These are phyloP conservation scores for Kodamaea plutei DNA, from an alignment of 1,139 yeast genomes.

Conservation along the genomic window DNA sequence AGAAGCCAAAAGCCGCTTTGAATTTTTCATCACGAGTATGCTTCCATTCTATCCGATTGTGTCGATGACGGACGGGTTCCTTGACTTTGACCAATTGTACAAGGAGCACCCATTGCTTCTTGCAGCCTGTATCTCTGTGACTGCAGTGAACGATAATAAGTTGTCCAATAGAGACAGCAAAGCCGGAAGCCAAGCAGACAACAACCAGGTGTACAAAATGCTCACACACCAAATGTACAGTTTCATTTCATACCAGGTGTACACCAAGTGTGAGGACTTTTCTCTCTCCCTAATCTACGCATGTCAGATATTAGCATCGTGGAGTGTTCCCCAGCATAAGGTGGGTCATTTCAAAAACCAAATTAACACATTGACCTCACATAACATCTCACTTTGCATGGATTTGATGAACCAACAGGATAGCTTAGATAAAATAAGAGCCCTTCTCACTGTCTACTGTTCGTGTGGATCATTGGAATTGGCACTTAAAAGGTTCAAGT, in stretches of 20 bases:
- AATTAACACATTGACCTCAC: constrained; percentile 42
- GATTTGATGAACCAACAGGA: constrained; percentile 32
- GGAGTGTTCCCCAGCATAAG: constrained; percentile 49
- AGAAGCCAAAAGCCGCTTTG: constrained; percentile 31
- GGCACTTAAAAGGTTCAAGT: constrained; percentile 46
- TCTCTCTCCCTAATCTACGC: constrained; percentile 38
- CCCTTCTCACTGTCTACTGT: constrained; percentile 44
- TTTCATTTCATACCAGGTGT: constrained; percentile 40
- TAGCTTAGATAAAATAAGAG: constrained; percentile 31
- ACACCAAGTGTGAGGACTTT: constrained; percentile 40
- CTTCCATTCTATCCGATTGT: constrained; percentile 47
- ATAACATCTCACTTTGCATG: constrained; percentile 43
- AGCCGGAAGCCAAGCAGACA: constrained; percentile 4
- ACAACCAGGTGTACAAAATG: constrained; percentile 28
- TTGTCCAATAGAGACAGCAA: too few species aligned
- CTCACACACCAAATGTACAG: constrained; percentile 44
- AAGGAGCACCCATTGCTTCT: constrained; percentile 43
- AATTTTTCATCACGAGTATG: constrained; percentile 34
- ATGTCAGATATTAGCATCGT: constrained; percentile 43
- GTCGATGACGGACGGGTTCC: constrained; percentile 31
- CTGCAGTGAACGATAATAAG: constrained; percentile 43
- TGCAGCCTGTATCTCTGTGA: constrained; percentile 45
- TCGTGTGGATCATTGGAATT: constrained; percentile 49
- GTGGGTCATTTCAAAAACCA: constrained; percentile 52
- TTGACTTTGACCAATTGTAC: constrained; percentile 35